These are phyloP conservation scores for Starmerella apis DNA, from an alignment of 805 yeast species.

Conservation along the genomic window DNA sequence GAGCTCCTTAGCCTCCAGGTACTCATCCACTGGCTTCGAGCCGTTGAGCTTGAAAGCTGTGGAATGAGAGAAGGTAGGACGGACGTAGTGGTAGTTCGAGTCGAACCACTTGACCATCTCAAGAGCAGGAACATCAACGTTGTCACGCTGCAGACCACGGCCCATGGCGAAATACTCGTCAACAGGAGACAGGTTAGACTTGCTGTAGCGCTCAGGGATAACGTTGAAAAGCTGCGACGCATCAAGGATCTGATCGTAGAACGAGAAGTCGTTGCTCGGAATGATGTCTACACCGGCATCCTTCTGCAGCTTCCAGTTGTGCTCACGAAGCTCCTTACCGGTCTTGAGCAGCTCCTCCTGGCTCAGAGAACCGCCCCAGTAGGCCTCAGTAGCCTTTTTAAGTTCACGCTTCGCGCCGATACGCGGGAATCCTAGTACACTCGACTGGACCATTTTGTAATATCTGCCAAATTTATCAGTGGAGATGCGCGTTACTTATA, in stretches of 20 bases:
- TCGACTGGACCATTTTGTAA: constrained; percentile 79
- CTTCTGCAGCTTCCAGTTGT: constrained; percentile 97
- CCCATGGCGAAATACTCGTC: constrained; percentile 98
- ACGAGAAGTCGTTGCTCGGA: constrained; percentile 96
- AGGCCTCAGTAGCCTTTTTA: constrained; percentile 96
- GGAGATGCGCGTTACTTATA: constrained; percentile 7
- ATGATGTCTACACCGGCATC: constrained; percentile 94
- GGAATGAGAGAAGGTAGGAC: constrained; percentile 95
- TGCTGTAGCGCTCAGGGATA: constrained; percentile 92
- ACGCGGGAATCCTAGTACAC: constrained; percentile 99
- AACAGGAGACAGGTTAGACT: constrained; percentile 75
- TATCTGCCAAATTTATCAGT: background rate
- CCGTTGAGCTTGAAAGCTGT: constrained; percentile 95
- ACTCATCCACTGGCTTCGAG: constrained; percentile 93
- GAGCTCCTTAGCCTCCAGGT: constrained; percentile 90
- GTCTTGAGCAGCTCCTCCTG: constrained; percentile 80
- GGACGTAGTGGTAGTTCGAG: constrained; percentile 98
- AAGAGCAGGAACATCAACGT: constrained; percentile 96
- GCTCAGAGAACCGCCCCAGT: constrained; percentile 91
- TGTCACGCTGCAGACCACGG: constrained; percentile 97
- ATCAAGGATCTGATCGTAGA: constrained; percentile 94
- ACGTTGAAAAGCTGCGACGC: constrained; percentile 86
- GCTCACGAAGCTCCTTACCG: constrained; percentile 90
- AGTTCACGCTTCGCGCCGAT: constrained; percentile 99
- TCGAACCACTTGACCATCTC: constrained; percentile 99